phyloP scores from a whole-genome alignment of 202 grass and related monocot species.

The Elaeis oleifera region DNA sequence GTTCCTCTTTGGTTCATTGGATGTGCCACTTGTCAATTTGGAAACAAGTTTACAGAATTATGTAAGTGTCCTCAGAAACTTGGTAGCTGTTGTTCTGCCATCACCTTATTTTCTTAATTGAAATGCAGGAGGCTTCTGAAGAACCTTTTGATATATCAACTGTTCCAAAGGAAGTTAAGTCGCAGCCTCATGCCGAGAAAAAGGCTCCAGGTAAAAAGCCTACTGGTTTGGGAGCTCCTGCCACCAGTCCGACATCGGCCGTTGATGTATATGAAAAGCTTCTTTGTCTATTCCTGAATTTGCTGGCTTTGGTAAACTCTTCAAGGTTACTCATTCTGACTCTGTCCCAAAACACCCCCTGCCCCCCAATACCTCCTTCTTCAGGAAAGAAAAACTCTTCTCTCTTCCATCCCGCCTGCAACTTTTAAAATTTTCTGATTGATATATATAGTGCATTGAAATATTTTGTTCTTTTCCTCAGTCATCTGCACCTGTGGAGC shows the following conservation, averaged over 20 bases:
- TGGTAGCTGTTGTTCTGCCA: no score
- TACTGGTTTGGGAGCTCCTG: slow-evolving; percentile 47
- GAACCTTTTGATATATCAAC: slow-evolving; percentile 78
- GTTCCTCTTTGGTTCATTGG: slow-evolving; percentile 92
- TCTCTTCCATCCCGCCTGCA: no score
- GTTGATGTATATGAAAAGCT: slow-evolving; percentile 88
- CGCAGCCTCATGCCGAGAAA: slow-evolving; percentile 87
- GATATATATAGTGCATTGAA: not conserved
- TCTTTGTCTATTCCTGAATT: slow-evolving; percentile 91
- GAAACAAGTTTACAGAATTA: slow-evolving; percentile 77
- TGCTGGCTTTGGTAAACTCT: slow-evolving; percentile 74
- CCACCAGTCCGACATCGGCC: slow-evolving; percentile 48
- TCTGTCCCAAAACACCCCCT: no score
- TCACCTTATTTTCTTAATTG: not conserved
- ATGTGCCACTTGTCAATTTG: slow-evolving; percentile 86
- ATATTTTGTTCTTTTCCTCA: slow-evolving; percentile 26
- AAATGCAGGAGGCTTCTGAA: slow-evolving; percentile 71
- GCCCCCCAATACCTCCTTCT: no score
- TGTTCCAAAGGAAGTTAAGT: slow-evolving; percentile 73
- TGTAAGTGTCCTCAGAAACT: slow-evolving; percentile 30
- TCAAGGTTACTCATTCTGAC: slow-evolving; percentile 50
- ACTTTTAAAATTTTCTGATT: no score
- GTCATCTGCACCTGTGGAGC: slow-evolving; percentile 87
- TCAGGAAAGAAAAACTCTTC: no score
- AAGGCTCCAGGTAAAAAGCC: slow-evolving; percentile 84